Evolutionary conservation across 257 asterid genomes (phyloP).

Genomic region (Solanum dulcamara): DNA sequence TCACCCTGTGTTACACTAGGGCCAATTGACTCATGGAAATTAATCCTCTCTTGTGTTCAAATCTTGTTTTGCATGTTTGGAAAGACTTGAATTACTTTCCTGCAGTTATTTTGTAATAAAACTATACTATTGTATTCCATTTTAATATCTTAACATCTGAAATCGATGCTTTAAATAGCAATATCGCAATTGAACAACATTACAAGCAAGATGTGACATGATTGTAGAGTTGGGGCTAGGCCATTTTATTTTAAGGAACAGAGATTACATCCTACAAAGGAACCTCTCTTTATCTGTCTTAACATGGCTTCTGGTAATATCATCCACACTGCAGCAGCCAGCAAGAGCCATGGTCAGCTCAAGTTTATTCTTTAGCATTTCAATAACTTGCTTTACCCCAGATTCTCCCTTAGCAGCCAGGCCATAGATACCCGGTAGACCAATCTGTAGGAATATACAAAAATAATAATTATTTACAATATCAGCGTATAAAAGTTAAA

Average conservation of each 20-base stretch:
- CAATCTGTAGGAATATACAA: conserved; percentile 21
- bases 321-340: conserved; percentile 38
- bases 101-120: background rate
- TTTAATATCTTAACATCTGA: background rate
- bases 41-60: background rate
- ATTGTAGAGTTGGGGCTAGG: background rate
- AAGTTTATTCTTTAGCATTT: conserved; percentile 48
- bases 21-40: background rate
- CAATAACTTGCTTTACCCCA: conserved; percentile 35
- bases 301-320: conserved; percentile 36
- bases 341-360: conserved; percentile 55
- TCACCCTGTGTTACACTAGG: background rate
- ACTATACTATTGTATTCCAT: background rate
- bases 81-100: background rate
- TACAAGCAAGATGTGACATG: background rate
- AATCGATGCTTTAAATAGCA: background rate
- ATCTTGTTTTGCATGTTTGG: background rate
- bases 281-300: conserved; percentile 22
- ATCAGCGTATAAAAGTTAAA: background rate
- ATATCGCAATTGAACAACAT: background rate
- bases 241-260: background rate
- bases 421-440: conserved; percentile 44
- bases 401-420: conserved; percentile 47
- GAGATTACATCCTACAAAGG: conserved; percentile 20
- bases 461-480: background rate